A percentile compares a stretch with the other conserved stretches of the same genome.
These are phyloP conservation scores for Afroboletus lepidellus DNA, from an alignment of 1,284 basidiomycete genomes.

Conservation along the genomic window DNA sequence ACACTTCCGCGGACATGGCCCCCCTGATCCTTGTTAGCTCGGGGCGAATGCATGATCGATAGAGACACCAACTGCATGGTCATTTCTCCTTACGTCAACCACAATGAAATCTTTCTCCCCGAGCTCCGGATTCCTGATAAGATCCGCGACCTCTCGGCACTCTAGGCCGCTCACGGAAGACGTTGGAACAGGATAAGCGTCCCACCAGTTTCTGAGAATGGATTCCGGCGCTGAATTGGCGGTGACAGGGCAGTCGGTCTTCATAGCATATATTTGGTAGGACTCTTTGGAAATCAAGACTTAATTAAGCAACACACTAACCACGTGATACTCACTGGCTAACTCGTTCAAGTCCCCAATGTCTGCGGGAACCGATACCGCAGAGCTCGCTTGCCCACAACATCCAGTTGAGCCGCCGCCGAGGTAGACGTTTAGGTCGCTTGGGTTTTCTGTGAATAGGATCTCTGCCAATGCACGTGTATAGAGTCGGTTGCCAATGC, in stretches of 20 bases:
- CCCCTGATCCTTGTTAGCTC: constrained; percentile 21
- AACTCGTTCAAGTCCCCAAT: constrained; percentile 40
- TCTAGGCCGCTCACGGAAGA: constrained; percentile 14
- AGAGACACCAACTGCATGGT: constrained; percentile 22
- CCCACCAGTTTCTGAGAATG: constrained; percentile 44
- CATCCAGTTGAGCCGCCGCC: constrained; percentile 8
- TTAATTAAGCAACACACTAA: background rate
- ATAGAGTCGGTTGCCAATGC: background rate
- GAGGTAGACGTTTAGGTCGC: constrained; percentile 41
- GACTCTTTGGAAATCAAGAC: constrained; percentile 29
- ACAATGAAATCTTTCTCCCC: constrained; percentile 20
- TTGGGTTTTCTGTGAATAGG: constrained; percentile 39
- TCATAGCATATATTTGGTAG: constrained; percentile 46
- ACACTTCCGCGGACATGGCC: constrained; percentile 33
- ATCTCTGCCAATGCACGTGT: constrained; percentile 34
- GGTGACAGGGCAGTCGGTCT: constrained; percentile 21
- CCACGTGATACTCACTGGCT: constrained; percentile 34
- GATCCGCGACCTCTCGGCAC: constrained; percentile 23
- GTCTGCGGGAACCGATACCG: background rate
- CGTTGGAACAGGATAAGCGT: constrained; percentile 41
- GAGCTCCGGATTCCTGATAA: constrained; percentile 17
- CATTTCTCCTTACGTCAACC: constrained; percentile 29
- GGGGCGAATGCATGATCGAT: background rate
- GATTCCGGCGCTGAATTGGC: constrained; percentile 3
- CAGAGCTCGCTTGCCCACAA: constrained; percentile 6